phyloP scores from a whole-genome alignment of 2,329 filamentous ascomycete genomes.

The Gremmenia infestans region DNA sequence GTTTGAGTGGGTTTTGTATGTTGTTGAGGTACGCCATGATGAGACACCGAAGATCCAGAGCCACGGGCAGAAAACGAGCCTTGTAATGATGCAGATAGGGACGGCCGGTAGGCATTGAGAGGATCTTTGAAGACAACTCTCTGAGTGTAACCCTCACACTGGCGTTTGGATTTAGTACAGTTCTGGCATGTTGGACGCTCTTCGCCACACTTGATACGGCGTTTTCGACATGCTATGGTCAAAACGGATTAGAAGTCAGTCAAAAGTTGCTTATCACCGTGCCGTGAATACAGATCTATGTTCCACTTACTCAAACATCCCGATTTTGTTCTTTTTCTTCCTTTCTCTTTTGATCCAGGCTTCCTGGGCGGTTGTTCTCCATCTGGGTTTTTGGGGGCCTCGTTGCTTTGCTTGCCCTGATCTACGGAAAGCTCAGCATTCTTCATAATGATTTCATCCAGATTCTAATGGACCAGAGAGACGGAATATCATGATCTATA shows the following conservation, averaged over 20 bases:
- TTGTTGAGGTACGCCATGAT: conserved; percentile 2
- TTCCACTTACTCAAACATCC: conserved; percentile 73
- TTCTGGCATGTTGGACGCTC: conserved; percentile 77
- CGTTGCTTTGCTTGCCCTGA: conserved; percentile 1
- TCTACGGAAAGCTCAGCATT: neutral
- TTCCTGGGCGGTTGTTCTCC: conserved; percentile 14
- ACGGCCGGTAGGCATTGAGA: conserved; percentile 48
- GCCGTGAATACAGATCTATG: neutral
- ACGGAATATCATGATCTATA: no score
- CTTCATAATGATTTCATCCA: neutral
- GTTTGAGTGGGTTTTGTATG: neutral
- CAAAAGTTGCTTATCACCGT: neutral
- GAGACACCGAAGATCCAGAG: conserved; percentile 5
- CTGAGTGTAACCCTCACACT: conserved; percentile 80
- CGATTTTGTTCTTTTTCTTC: conserved; percentile 69
- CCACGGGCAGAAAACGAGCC: neutral
- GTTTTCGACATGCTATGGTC: conserved; percentile 73
- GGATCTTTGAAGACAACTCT: conserved; percentile 76
- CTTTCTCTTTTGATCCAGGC: conserved; percentile 25
- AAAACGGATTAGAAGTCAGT: neutral
- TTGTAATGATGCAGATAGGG: conserved; percentile 34
- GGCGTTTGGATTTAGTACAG: conserved; percentile 79
- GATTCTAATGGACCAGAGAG: neutral
- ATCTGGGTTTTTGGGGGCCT: conserved; percentile 3
- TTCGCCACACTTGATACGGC: conserved; percentile 96